Conservation (phyloP, 75 land plant genomes). For the Chamaecyparis obtusa region DNA sequence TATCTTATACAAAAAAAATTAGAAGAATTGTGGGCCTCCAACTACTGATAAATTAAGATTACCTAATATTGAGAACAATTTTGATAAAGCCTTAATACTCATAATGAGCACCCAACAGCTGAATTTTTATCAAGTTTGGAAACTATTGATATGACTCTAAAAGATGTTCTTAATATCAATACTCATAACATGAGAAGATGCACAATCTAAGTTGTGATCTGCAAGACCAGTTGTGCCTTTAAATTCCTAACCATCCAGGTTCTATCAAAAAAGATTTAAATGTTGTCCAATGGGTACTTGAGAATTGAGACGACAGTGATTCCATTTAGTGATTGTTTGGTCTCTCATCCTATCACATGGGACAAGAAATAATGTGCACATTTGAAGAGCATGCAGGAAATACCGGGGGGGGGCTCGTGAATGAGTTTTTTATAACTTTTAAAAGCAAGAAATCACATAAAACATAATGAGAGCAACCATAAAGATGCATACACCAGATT, state of each 20-base stretch:
- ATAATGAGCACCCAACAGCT: background rate
- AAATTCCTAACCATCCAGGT: background rate
- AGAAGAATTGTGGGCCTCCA: background rate
- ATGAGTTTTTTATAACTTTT: no score
- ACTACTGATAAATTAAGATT: background rate
- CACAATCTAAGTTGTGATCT: background rate
- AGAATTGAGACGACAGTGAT: no score
- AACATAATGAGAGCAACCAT: no score
- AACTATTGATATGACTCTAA: background rate
- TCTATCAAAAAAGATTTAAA: no score
- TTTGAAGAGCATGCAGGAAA: no score
- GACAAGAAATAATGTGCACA: background rate
- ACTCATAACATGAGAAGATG: background rate
- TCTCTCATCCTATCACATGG: background rate
- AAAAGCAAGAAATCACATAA: no score
- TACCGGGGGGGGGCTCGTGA: no score
- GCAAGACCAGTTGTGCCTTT: no score
- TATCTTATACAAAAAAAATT: background rate
- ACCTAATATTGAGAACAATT: background rate
- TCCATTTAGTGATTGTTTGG: background rate
- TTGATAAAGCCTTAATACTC: background rate
- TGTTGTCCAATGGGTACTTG: background rate
- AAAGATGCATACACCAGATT: no score
- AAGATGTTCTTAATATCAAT: background rate
- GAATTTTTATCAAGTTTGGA: background rate